A percentile compares a stretch with the other conserved stretches of the same genome.
These are phyloP conservation scores for Diaporthe vexans DNA, from an alignment of 2,329 filamentous ascomycete genomes.

Conservation along the genomic window DNA sequence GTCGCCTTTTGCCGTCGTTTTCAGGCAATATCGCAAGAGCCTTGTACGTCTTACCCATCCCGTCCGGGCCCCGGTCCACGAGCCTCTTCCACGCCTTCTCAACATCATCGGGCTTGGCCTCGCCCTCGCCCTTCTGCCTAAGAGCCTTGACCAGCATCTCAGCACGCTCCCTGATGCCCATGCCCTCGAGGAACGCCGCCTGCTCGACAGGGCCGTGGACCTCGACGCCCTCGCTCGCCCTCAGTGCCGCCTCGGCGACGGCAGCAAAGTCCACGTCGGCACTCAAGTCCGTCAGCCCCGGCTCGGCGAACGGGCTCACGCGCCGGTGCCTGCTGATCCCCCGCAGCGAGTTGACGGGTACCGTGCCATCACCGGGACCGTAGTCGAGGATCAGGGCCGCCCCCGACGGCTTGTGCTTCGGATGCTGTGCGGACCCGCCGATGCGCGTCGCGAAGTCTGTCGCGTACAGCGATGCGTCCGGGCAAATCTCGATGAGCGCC, in stretches of 20 bases:
- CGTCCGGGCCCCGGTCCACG: conserved; percentile 83
- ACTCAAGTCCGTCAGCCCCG: conserved; percentile 88
- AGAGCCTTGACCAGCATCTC: conserved; percentile 71
- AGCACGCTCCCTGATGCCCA: conserved; percentile 88
- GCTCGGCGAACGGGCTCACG: conserved; percentile 83
- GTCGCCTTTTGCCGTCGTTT: conserved; percentile 78
- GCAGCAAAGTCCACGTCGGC: conserved; percentile 95
- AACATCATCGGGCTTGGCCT: conserved; percentile 69
- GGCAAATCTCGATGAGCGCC: conserved; percentile 89
- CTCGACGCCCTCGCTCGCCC: conserved; percentile 84
- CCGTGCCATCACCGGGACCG: conserved; percentile 77
- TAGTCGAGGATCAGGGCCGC: conserved; percentile 98
- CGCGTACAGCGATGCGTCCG: conserved; percentile 85
- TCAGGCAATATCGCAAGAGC: conserved; percentile 91
- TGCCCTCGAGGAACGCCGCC: conserved; percentile 79
- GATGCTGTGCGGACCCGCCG: conserved; percentile 72
- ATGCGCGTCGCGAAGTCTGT: conserved; percentile 88
- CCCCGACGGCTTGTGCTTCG: conserved; percentile 77
- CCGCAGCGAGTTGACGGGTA: conserved; percentile 90
- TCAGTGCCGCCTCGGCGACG: conserved; percentile 84
- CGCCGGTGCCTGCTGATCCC: conserved; percentile 84
- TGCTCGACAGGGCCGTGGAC: conserved; percentile 94
- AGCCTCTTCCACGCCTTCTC: conserved; percentile 84
- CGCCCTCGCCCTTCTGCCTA: conserved; percentile 38
- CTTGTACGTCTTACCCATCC: conserved; percentile 97